Conservation (phyloP, 1,284 basidiomycete species). For the Cryptococcus depauperatus region DNA sequence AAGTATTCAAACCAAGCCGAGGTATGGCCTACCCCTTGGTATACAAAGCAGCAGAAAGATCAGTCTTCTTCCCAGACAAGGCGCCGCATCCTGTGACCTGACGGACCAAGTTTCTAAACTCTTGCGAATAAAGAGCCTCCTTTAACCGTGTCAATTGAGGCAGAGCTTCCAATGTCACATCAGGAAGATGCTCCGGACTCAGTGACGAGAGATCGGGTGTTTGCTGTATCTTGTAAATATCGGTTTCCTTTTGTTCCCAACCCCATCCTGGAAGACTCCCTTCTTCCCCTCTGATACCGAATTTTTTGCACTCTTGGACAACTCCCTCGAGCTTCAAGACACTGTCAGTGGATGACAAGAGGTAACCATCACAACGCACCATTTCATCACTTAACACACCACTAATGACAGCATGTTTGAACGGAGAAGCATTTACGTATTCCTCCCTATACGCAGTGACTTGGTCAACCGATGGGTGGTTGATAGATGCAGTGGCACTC, state of each 20-base stretch:
- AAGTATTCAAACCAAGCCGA: not conserved
- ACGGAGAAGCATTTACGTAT: constrained; percentile 62
- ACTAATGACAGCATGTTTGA: constrained; percentile 74
- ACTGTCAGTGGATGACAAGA: constrained; percentile 15
- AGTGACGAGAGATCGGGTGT: constrained; percentile 95
- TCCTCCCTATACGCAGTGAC: constrained; percentile 30
- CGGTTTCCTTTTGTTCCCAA: constrained; percentile 95
- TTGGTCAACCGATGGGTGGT: constrained; percentile 17
- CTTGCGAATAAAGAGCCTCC: constrained; percentile 81
- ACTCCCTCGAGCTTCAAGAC: constrained; percentile 56
- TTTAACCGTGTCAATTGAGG: constrained; percentile 73
- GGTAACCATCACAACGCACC: too few relatives aligned
- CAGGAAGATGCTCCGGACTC: constrained; percentile 54
- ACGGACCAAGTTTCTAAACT: constrained; percentile 77
- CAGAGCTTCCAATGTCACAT: constrained; percentile 57
- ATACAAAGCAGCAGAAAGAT: constrained; percentile 93
- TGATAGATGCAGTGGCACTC: constrained; percentile 18
- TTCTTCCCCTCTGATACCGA: constrained; percentile 41
- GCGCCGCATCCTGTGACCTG: constrained; percentile 89
- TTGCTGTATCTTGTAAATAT: constrained; percentile 99
- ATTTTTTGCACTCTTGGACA: constrained; percentile 49
- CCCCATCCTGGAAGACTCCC: constrained; percentile 48
- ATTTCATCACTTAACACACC: constrained; percentile 79
- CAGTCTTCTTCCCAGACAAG: constrained; percentile 81
- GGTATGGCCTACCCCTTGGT: constrained; percentile 52